A percentile compares a stretch with the other conserved stretches of the same genome.
phyloP scores from a whole-genome alignment of 2,329 filamentous ascomycete species.

The Colletotrichum simmondsii region DNA sequence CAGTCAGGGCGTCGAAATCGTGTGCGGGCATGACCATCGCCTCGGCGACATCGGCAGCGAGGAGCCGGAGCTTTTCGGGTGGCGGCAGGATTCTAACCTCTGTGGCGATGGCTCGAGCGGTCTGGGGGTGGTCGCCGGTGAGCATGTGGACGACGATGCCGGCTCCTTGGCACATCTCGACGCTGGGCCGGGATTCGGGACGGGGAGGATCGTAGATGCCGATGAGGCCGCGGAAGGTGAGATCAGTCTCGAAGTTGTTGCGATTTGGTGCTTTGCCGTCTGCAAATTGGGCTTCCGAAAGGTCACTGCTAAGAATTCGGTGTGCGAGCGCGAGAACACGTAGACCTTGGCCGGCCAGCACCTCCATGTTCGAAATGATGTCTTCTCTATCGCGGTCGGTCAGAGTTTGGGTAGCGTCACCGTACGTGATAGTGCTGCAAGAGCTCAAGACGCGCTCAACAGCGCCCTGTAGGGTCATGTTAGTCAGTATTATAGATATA shows the following conservation, averaged over 20 bases:
- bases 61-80: slow-evolving; percentile 48
- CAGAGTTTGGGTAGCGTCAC: slow-evolving; percentile 43
- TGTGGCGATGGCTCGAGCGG: slow-evolving; percentile 66
- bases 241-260: slow-evolving; percentile 15
- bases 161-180: slow-evolving; percentile 62
- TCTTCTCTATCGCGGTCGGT: slow-evolving; percentile 59
- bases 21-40: slow-evolving; percentile 69
- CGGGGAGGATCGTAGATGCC: slow-evolving; percentile 67
- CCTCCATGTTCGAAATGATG: slow-evolving; percentile 73
- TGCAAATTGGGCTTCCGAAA: slow-evolving; percentile 53
- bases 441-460: slow-evolving; percentile 74
- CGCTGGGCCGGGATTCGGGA: slow-evolving; percentile 66
- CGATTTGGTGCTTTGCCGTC: slow-evolving; percentile 1
- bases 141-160: slow-evolving; percentile 71
- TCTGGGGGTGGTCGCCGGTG: slow-evolving; percentile 69
- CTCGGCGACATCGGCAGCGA: slow-evolving; percentile 60
- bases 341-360: slow-evolving; percentile 69
- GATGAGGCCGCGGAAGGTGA: slow-evolving; percentile 31
- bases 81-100: slow-evolving; percentile 66
- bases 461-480: slow-evolving; percentile 58
- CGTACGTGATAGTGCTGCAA: slow-evolving; percentile 55
- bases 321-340: slow-evolving; percentile 71
- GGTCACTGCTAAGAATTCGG: too few species aligned
- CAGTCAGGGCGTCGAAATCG: slow-evolving; percentile 69
- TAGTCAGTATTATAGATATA: too few species aligned